Percentiles rank a stretch among this genome's conserved stretches.
Evolutionary conservation across 108 stramenopile species (phyloP).

Genomic region (Hondaea fermentalgiana): DNA sequence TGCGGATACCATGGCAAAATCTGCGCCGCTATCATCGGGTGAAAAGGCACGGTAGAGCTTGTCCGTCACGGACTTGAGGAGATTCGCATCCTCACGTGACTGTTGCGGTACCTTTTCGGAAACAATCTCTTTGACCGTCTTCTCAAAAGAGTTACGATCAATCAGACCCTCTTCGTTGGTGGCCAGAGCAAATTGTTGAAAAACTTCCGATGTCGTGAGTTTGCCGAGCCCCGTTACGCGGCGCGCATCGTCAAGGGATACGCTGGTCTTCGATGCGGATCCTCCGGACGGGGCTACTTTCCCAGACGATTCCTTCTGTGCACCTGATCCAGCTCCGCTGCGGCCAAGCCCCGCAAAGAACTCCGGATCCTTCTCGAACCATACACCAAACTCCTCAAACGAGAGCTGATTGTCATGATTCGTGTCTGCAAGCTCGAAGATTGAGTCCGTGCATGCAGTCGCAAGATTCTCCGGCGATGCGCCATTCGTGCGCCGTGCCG

Average conservation of each 20-base stretch:
- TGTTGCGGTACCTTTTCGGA: neutral
- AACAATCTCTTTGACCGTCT: neutral
- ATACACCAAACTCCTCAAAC: neutral
- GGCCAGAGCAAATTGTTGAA: neutral
- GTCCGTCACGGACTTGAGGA: neutral
- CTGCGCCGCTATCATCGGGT: neutral
- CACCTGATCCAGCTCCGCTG: neutral
- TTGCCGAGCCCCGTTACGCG: neutral
- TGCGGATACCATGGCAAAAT: neutral
- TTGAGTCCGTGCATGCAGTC: neutral
- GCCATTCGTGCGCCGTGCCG: neutral
- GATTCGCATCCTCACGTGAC: neutral
- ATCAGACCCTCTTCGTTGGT: neutral
- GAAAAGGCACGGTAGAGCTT: neutral
- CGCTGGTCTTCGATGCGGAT: too few relatives aligned
- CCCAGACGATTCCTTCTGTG: neutral
- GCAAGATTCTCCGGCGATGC: neutral
- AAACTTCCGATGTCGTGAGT: neutral
- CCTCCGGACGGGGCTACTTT: too few relatives aligned
- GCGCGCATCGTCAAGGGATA: neutral
- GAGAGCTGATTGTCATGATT: conserved; percentile 23
- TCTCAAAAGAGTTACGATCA: neutral
- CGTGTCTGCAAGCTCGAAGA: neutral
- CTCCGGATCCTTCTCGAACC: neutral
- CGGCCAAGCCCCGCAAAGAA: neutral